Evolutionary conservation across 1,139 yeast genomes (phyloP), one percentile per base, ranked within the genome.

Genomic region (Yamadazyma conglobata): DNA sequence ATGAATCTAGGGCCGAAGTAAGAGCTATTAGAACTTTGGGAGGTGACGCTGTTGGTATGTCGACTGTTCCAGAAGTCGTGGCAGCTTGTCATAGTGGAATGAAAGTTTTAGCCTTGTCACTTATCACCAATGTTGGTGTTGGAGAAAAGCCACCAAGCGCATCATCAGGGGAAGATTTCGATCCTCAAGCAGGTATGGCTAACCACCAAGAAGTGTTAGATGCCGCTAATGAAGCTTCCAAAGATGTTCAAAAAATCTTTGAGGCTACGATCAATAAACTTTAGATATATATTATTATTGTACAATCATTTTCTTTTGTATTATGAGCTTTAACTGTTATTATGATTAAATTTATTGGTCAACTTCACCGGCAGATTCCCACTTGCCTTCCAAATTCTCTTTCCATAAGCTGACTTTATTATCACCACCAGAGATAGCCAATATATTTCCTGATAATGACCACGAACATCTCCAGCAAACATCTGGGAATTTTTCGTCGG

Each of bases 401-500:
- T 88, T 89, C 97, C 97, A 93, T 56, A 91, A 73, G 25, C 95
- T 87, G 27, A 91, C 91, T 62, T 85, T 87, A 60, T 89, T 89
- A 56, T 91, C 97, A 32, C 97, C 97, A 22, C 97, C 96, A 33
- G 93, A 79, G 25, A 91, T 87, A 4, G 99, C 99, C 50, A 91
- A 74, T 26, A 93, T 82, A 56, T 91, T 91, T 32, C 99, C 99
- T 26, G 95, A 81, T 47, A 88, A 73, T 13, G 96, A 87, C 98
- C 98, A 91, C 44, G 95, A 83, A 35, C 95, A 95, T 58, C 97
- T 81, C 98, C 98, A 93, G 47, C 94, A 87, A 20, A 89, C 96
- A 53, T 91, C 98, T 11, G 96, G 93, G 70, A 91, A 91, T 53
- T 79, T 82, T 30, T 86, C 95, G 20, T 74, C 73, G 31, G 81